Evolutionary conservation across 306 rosid species (phyloP).

Genomic region (Lathyrus oleraceus): DNA sequence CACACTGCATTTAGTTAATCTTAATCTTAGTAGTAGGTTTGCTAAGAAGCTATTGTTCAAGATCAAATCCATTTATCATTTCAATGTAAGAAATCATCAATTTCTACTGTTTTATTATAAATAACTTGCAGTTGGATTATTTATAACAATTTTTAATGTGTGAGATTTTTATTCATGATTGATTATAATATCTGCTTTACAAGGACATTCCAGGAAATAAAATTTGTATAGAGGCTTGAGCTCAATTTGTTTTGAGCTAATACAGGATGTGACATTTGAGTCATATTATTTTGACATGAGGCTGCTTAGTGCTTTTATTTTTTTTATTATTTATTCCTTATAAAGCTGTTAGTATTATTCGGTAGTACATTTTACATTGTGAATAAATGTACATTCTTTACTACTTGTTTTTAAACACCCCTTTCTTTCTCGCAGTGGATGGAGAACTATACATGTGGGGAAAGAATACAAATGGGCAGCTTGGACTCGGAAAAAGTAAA

Average conservation of each 20-base stretch:
- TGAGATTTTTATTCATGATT: neutral
- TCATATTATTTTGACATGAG: constrained; percentile 13
- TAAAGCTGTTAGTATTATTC: neutral
- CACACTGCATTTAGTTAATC: neutral
- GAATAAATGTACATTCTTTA: constrained; percentile 24
- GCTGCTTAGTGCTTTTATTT: constrained; percentile 5
- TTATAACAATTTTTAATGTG: neutral
- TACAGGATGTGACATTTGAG: constrained; percentile 5
- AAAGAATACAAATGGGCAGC: constrained; percentile 83
- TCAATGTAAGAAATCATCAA: neutral
- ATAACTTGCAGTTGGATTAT: neutral
- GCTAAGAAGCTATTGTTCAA: constrained; percentile 5
- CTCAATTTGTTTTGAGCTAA: constrained; percentile 12
- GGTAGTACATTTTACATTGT: neutral
- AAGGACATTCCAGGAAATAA: neutral
- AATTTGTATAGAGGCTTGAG: neutral
- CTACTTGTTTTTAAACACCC: constrained; percentile 2
- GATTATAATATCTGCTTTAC: neutral
- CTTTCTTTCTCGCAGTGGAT: constrained; percentile 52
- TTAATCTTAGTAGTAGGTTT: constrained; percentile 10
- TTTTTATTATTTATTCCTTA: constrained; percentile 9
- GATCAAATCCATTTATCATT: constrained; percentile 4
- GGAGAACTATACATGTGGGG: constrained; percentile 97
- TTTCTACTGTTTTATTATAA: neutral
- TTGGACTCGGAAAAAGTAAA: constrained; percentile 94